phyloP scores from a whole-genome alignment of 2,329 filamentous ascomycete species.

The Ceratocystis cubensis region DNA sequence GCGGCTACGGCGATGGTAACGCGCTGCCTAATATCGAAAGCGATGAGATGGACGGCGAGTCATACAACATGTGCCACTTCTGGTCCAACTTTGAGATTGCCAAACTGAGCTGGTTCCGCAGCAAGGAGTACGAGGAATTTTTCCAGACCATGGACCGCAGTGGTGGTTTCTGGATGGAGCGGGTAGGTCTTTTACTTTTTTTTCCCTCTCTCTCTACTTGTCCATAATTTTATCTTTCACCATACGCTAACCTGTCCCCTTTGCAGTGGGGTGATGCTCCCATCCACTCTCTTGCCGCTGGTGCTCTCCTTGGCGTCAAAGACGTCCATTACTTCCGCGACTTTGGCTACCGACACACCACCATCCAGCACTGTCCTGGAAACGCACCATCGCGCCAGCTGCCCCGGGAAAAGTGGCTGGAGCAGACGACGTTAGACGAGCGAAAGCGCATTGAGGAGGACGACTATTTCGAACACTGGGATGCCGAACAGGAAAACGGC shows the following conservation, averaged over 20 bases:
- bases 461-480: slow-evolving; percentile 85
- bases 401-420: slow-evolving; percentile 64
- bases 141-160: slow-evolving; percentile 98
- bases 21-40: slow-evolving; percentile 71
- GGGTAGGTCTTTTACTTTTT: slow-evolving; percentile 42
- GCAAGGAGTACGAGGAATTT: slow-evolving; percentile 94
- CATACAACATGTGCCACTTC: slow-evolving; percentile 99
- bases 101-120: slow-evolving; percentile 85
- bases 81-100: slow-evolving; percentile 99
- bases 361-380: slow-evolving; percentile 94
- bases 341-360: slow-evolving; percentile 95
- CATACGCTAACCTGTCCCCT: slow-evolving; percentile 24
- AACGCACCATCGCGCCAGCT: slow-evolving; percentile 86
- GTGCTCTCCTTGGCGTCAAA: slow-evolving; percentile 63
- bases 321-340: slow-evolving; percentile 99
- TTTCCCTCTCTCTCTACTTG: too few relatives aligned
- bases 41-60: slow-evolving; percentile 91
- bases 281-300: slow-evolving; percentile 92
- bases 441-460: slow-evolving; percentile 84
- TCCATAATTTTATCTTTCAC: slow-evolving; percentile 9
- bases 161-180: slow-evolving; percentile 98
- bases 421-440: slow-evolving; percentile 67
- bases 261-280: slow-evolving; percentile 94
- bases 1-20: slow-evolving; percentile 58
- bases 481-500: slow-evolving; percentile 83